phyloP scores from a whole-genome alignment of 352 stramenopile species.

The Pythium sukuiense region DNA sequence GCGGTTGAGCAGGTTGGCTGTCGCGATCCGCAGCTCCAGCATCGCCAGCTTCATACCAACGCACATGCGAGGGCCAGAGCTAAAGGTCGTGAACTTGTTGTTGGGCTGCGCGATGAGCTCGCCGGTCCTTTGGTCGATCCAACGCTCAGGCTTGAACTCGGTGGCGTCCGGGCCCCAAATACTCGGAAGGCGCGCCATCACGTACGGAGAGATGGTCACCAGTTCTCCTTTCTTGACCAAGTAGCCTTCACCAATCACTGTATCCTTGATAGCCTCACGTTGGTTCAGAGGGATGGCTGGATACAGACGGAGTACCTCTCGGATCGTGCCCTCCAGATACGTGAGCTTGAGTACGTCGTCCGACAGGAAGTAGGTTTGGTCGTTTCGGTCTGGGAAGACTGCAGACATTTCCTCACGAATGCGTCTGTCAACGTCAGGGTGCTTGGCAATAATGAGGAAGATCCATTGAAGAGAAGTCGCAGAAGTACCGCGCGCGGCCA shows the following conservation, averaged over 20 bases:
- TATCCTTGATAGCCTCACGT: conserved; percentile 60
- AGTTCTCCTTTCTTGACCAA: conserved; percentile 24
- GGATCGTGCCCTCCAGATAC: conserved; percentile 61
- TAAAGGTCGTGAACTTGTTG: conserved; percentile 39
- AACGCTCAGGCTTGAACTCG: conserved; percentile 63
- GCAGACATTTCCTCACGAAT: conserved; percentile 48
- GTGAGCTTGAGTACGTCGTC: conserved; percentile 51
- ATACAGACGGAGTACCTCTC: conserved; percentile 66
- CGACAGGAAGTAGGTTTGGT: conserved; percentile 33
- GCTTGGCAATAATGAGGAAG: conserved; percentile 60
- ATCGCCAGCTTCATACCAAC: conserved; percentile 47
- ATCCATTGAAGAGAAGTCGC: conserved; percentile 67
- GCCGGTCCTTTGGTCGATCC: conserved; percentile 30
- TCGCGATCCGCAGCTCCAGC: conserved; percentile 34
- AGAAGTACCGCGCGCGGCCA: conserved; percentile 76
- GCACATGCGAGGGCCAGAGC: conserved; percentile 42
- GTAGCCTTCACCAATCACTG: conserved; percentile 38
- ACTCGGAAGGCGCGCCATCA: conserved; percentile 29
- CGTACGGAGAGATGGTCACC: conserved; percentile 33
- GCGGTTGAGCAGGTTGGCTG: conserved; percentile 16
- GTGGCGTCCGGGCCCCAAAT: conserved; percentile 51
- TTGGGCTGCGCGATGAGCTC: conserved; percentile 7
- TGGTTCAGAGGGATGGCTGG: conserved; percentile 54
- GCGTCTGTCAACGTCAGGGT: conserved; percentile 44
- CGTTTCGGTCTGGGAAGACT: conserved; percentile 29